Percentiles rank a stretch among this genome's conserved stretches.
phyloP scores from a whole-genome alignment of 441 rosid species.

The Biscutella auriculata region DNA sequence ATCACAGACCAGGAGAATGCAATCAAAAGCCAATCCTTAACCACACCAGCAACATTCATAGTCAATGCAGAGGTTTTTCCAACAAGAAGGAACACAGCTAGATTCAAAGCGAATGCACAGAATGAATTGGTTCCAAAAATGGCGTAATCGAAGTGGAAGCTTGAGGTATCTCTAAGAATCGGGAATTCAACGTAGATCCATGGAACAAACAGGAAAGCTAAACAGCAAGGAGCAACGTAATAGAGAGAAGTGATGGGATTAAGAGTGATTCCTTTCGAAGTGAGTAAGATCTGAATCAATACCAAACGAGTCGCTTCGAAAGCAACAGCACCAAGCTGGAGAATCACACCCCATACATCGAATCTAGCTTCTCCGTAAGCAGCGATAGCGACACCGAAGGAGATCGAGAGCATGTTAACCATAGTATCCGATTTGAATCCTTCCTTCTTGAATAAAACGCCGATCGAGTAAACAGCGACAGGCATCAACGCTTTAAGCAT shows the following conservation, averaged over 20 bases:
- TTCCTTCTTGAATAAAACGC: constrained; percentile 59
- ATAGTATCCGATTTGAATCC: constrained; percentile 57
- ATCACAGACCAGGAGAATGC: constrained; percentile 95
- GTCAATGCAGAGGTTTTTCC: constrained; percentile 94
- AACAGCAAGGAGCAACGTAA: constrained; percentile 91
- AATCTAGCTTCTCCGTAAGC: constrained; percentile 89
- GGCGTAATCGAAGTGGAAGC: constrained; percentile 72
- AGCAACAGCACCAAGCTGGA: constrained; percentile 84
- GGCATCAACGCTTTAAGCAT: constrained; percentile 96
- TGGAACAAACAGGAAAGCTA: constrained; percentile 61
- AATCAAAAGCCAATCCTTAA: constrained; percentile 89
- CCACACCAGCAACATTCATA: constrained; percentile 97
- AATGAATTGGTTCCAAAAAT: constrained; percentile 80
- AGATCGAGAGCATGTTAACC: constrained; percentile 88
- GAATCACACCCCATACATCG: constrained; percentile 71
- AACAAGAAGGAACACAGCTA: constrained; percentile 85
- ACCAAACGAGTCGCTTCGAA: constrained; percentile 90
- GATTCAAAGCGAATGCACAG: constrained; percentile 86
- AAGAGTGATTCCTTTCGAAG: constrained; percentile 70
- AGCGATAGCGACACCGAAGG: constrained; percentile 75
- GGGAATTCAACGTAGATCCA: constrained; percentile 87
- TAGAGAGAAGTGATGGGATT: constrained; percentile 81
- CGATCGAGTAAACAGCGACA: constrained; percentile 88
- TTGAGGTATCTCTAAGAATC: constrained; percentile 51
- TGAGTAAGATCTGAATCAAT: constrained; percentile 81